Evolutionary conservation across 345 rosid species (phyloP).

Genomic region (Hibiscus trionum): DNA sequence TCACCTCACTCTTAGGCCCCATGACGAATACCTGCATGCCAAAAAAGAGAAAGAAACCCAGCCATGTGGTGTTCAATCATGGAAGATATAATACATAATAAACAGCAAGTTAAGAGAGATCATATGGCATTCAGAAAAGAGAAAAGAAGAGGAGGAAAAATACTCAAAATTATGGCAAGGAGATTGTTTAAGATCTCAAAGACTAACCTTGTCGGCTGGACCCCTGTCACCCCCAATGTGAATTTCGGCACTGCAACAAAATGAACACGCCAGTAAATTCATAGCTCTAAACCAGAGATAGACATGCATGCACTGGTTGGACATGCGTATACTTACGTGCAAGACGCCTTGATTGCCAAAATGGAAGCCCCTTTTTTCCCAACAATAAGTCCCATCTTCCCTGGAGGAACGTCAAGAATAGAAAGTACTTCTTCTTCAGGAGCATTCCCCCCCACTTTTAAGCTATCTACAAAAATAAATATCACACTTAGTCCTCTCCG

Average conservation of each 20-base stretch:
- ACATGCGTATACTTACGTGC: slow-evolving; percentile 40
- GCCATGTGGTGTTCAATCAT: no score
- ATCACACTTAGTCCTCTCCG: neutral
- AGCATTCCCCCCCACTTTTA: slow-evolving; percentile 31
- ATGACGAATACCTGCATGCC: slow-evolving; percentile 62
- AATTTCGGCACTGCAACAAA: slow-evolving; percentile 71
- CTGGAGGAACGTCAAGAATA: slow-evolving; percentile 74
- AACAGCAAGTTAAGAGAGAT: neutral
- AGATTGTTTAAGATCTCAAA: neutral
- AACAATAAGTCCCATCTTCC: slow-evolving; percentile 85
- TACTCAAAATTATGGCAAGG: no score
- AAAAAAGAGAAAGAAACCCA: neutral
- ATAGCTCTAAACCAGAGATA: neutral
- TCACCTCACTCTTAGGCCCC: slow-evolving; percentile 79
- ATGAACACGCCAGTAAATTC: slow-evolving; percentile 1
- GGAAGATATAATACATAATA: neutral
- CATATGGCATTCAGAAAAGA: no score
- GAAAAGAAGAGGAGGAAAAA: no score
- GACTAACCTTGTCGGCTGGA: slow-evolving; percentile 87
- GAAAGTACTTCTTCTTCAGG: slow-evolving; percentile 78
- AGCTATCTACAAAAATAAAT: slow-evolving; percentile 37
- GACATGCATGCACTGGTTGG: neutral
- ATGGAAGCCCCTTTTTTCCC: slow-evolving; percentile 83
- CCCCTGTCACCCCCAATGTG: slow-evolving; percentile 72
- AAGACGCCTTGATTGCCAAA: slow-evolving; percentile 67